Evolutionary conservation across 192 early-diverging fungal species (phyloP).

Genomic region (Powellomyces hirtus): DNA sequence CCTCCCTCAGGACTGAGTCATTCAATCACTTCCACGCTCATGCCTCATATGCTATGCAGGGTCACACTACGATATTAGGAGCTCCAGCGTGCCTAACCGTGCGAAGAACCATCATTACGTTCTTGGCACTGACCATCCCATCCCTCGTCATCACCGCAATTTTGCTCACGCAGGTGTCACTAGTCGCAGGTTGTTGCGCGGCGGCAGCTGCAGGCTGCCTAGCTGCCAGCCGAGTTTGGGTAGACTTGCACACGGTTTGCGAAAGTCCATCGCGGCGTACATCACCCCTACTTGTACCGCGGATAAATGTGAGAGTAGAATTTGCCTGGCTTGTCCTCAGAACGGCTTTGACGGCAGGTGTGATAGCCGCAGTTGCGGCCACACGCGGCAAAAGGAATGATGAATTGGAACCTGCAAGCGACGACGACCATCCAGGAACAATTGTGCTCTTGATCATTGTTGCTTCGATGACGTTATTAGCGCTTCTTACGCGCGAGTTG

Average conservation of each 20-base stretch:
- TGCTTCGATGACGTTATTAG: background rate
- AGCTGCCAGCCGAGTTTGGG: conserved; percentile 5
- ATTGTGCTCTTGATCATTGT: conserved; percentile 13
- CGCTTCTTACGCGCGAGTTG: conserved; percentile 9
- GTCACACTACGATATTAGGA: conserved; percentile 1
- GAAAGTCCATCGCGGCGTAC: background rate
- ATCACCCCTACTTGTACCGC: background rate
- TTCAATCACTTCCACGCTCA: too few relatives aligned
- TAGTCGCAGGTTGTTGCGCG: background rate
- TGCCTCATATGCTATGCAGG: background rate
- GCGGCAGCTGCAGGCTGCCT: conserved; percentile 7
- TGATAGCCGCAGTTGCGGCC: conserved; percentile 4
- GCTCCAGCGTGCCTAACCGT: background rate
- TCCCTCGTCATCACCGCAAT: background rate
- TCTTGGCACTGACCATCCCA: conserved; percentile 4
- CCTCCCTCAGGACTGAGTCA: background rate
- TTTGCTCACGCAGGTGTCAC: conserved; percentile 7
- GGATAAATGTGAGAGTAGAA: background rate
- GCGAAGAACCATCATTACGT: background rate
- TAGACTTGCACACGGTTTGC: background rate
- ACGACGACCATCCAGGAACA: conserved; percentile 4
- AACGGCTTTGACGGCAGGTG: background rate
- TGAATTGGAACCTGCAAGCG: background rate
- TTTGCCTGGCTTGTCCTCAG: background rate
- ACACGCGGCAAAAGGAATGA: background rate